Base-by-base conservation (phyloP, 192 early-diverging fungal genomes). In the Backusella macrospora region DNA sequence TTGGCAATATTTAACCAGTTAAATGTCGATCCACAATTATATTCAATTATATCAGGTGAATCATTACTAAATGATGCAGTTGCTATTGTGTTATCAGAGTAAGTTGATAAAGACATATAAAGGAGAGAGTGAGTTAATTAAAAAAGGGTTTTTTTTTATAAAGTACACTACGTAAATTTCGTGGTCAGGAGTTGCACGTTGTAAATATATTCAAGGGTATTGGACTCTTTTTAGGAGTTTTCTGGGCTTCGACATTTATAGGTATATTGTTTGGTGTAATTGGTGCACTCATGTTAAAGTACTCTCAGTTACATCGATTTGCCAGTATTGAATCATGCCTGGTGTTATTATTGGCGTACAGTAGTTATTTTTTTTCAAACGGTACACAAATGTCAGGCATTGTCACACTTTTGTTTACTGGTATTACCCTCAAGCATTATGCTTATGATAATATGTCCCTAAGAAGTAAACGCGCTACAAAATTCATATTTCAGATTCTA, bases 1-100 rank as follows among this genome's bases (percentile, higher is more conserved):
- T 84, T 99, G 69, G 92, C 98, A 6, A 94, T 99, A 44, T 98
- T 99, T 79, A 88, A 95, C 72, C 95, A 96, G 73, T 85, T 96
- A 68, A 88, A 90, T 70, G 98, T 99, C 45, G 98, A 99, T 68
- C 95, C 96, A 4, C 91, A 94, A 82, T 79, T 99, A 52, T 98
- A 95, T 79, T 92, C 98, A 5, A 93, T 99, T 66, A 96, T 99
- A 48, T 99, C 96, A 82, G 98, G 98, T 42, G 98, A 99, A 78
- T 93, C 90, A 34, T 86, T 98, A 43, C 85, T 99, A 42, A 99
- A 99, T 74, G 98, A 99, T 74, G 94, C 95, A n/a, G 96, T 97
- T 3, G 94, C 96, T 2, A 99, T 98, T 79, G 97, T 98, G n/a
- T 83, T 99, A 68, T 96, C 95, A 80, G 89, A 90, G 86, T 89